These are phyloP conservation scores for Irpex rosettiformis DNA, from an alignment of 1,284 basidiomycete species.

Conservation along the genomic window DNA sequence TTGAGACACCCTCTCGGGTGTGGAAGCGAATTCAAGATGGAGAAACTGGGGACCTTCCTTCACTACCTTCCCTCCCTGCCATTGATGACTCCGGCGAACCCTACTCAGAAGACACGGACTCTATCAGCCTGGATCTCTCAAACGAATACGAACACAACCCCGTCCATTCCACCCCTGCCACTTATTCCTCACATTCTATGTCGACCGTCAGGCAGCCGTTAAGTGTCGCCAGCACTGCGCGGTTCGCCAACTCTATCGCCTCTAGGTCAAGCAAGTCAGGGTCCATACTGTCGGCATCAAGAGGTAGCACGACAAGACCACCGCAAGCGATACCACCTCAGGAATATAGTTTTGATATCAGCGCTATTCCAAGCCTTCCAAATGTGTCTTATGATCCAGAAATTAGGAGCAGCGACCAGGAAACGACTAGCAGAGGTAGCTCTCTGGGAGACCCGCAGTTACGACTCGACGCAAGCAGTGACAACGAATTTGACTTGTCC, in stretches of 20 bases:
- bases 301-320: constrained; percentile 10
- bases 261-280: constrained; percentile 33
- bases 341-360: constrained; percentile 56
- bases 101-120: constrained; percentile 18
- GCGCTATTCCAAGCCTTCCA: constrained; percentile 52
- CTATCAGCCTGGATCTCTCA: constrained; percentile 24
- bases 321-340: background rate
- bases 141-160: constrained; percentile 33
- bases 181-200: constrained; percentile 36
- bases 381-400: constrained; percentile 37
- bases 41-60: constrained; percentile 71
- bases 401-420: constrained; percentile 35
- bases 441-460: constrained; percentile 48
- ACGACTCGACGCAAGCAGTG: constrained; percentile 34
- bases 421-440: constrained; percentile 39
- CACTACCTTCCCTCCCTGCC: constrained; percentile 66
- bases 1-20: constrained; percentile 77
- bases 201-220: constrained; percentile 45
- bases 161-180: constrained; percentile 63
- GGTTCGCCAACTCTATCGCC: constrained; percentile 69
- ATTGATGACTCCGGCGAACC: constrained; percentile 56
- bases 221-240: constrained; percentile 59
- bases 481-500: constrained; percentile 44
- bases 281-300: constrained; percentile 12
- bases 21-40: constrained; percentile 73